These are phyloP conservation scores for Tolypocladium album DNA, from an alignment of 2,329 filamentous ascomycete species.

Conservation along the genomic window DNA sequence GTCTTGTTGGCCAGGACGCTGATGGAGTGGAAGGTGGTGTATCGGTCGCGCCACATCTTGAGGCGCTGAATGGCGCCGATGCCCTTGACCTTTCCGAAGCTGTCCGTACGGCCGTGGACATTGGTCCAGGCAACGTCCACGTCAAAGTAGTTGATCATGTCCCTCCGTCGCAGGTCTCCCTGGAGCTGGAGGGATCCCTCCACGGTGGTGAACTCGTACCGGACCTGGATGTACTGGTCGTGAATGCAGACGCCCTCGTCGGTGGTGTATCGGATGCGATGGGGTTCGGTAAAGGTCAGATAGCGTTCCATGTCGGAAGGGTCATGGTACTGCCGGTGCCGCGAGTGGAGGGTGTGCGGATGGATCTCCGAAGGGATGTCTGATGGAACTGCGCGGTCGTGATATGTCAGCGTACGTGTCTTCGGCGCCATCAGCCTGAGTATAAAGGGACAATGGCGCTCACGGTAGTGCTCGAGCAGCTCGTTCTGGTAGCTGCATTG, in stretches of 20 bases:
- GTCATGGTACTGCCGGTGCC: constrained; percentile 39
- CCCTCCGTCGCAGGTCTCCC: constrained; percentile 34
- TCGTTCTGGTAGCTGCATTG: constrained; percentile 42
- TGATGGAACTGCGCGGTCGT: constrained; percentile 29
- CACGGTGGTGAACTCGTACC: constrained; percentile 39
- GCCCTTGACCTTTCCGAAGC: constrained; percentile 38
- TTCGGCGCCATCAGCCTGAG: constrained; percentile 1
- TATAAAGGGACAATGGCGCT: constrained; percentile 8
- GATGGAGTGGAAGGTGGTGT: constrained; percentile 35
- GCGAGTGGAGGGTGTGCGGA: constrained; percentile 37
- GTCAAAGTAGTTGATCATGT: constrained; percentile 40
- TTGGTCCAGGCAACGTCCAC: constrained; percentile 43
- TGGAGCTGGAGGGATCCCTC: constrained; percentile 38
- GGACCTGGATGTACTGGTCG: constrained; percentile 35
- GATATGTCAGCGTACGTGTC: not conserved
- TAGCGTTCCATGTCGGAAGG: constrained; percentile 38
- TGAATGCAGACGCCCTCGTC: constrained; percentile 35
- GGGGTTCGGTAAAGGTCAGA: constrained; percentile 34
- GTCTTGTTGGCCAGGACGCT: constrained; percentile 36
- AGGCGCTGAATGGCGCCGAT: constrained; percentile 40
- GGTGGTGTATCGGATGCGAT: constrained; percentile 36
- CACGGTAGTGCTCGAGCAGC: constrained; percentile 40
- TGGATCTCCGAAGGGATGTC: constrained; percentile 31
- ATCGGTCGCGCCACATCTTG: constrained; percentile 40
- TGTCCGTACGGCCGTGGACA: constrained; percentile 34